Evolutionary conservation across 352 stramenopile genomes (phyloP).

Genomic region (Globisporangium viniferum): DNA sequence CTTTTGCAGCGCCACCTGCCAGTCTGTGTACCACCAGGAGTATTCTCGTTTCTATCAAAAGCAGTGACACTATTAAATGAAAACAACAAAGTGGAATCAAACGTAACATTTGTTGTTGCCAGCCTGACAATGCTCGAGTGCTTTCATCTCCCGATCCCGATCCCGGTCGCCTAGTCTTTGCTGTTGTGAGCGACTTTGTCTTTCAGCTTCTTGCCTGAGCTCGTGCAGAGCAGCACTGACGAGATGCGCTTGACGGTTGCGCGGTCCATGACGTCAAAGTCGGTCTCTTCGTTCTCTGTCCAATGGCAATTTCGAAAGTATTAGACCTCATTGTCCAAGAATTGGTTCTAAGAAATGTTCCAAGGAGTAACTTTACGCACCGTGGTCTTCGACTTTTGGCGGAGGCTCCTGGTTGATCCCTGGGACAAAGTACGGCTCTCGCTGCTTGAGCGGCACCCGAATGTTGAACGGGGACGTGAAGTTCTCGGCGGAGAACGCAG

Average conservation of each 20-base stretch:
- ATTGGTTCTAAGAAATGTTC: background rate
- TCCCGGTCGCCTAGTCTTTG: background rate
- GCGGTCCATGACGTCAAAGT: conserved; percentile 78
- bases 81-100: too few species aligned
- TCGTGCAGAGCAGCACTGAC: conserved; percentile 63
- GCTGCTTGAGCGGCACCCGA: conserved; percentile 55
- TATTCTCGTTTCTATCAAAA: conserved; percentile 57
- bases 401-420: conserved; percentile 29
- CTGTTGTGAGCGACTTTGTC: conserved; percentile 5
- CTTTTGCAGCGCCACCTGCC: conserved; percentile 53
- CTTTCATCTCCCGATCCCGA: background rate
- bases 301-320: background rate
- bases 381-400: conserved; percentile 32
- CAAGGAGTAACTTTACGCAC: conserved; percentile 10
- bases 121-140: too few species aligned
- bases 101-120: background rate
- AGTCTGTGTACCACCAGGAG: conserved; percentile 37
- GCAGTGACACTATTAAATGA: conserved; percentile 1
- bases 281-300: conserved; percentile 48
- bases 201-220: conserved; percentile 52
- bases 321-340: background rate
- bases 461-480: conserved; percentile 81
- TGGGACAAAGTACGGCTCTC: conserved; percentile 57
- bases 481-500: conserved; percentile 36
- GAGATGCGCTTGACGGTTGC: conserved; percentile 77